A percentile compares a stretch with the other conserved stretches of the same genome.
Conservation (phyloP, 2,329 filamentous ascomycete genomes). For the Nemania sp. region DNA sequence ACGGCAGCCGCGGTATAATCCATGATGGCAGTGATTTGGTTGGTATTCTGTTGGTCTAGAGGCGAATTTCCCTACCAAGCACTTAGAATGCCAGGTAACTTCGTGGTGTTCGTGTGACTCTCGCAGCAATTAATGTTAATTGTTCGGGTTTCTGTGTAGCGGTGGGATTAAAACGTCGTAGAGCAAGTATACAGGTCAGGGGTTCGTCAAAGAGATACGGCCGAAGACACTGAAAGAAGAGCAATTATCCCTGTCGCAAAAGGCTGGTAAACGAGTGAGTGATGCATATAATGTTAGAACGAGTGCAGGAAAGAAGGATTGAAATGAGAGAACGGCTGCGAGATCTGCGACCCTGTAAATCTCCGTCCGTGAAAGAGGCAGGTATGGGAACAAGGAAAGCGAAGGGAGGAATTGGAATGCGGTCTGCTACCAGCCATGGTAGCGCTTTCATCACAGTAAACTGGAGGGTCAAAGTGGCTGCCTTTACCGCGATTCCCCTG, state of each 20-base stretch:
- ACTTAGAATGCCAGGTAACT: neutral
- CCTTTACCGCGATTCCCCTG: neutral
- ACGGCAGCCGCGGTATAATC: slow-evolving; percentile 18
- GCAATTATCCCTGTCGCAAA: slow-evolving; percentile 2
- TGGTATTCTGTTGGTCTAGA: no score
- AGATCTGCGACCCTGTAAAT: no score
- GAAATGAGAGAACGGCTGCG: neutral
- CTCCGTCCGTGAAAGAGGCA: no score
- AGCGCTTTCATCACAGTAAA: neutral
- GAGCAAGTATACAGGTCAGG: neutral
- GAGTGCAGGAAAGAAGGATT: slow-evolving; percentile 7
- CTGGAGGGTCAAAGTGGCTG: neutral
- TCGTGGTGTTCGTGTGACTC: no score
- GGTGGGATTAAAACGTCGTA: slow-evolving; percentile 7
- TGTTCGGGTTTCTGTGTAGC: no score
- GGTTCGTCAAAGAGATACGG: slow-evolving; percentile 2
- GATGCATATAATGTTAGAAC: slow-evolving; percentile 1
- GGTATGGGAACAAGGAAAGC: slow-evolving; percentile 5
- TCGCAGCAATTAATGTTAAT: no score
- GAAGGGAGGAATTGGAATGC: slow-evolving; percentile 22
- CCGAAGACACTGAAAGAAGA: neutral
- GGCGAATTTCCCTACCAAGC: neutral
- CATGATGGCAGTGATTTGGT: slow-evolving; percentile 7
- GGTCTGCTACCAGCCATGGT: slow-evolving; percentile 15
- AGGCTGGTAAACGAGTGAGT: slow-evolving; percentile 6